These are phyloP conservation scores for Schizophyllum commune DNA, from an alignment of 1,284 basidiomycete genomes.

Conservation along the genomic window DNA sequence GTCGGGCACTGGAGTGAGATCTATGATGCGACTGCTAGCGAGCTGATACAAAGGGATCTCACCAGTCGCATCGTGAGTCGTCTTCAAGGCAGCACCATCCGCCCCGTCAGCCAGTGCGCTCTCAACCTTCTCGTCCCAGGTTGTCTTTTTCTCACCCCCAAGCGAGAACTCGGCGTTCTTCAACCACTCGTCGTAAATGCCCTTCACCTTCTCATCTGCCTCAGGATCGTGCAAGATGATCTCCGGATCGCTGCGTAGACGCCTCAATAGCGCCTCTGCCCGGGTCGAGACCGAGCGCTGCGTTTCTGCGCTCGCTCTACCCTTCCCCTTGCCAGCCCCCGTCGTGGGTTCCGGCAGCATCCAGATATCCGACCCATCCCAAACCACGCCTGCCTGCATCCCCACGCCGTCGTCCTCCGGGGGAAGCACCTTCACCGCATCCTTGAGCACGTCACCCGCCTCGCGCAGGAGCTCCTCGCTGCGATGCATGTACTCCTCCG, in stretches of 20 bases:
- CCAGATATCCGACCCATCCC: conserved; percentile 85
- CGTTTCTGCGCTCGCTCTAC: conserved; percentile 34
- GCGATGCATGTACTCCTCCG: conserved; percentile 78
- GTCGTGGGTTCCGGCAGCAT: conserved; percentile 42
- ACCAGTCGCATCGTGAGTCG: conserved; percentile 58
- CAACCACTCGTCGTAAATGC: conserved; percentile 59
- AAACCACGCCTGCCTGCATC: conserved; percentile 39
- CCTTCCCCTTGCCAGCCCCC: conserved; percentile 33
- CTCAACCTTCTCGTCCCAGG: conserved; percentile 48
- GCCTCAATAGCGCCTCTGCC: conserved; percentile 70
- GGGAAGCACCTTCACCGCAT: conserved; percentile 85
- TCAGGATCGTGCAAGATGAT: conserved; percentile 75
- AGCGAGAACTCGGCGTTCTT: conserved; percentile 40
- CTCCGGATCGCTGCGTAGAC: conserved; percentile 68
- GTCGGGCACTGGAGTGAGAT: conserved; percentile 52
- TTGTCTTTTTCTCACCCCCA: conserved; percentile 48
- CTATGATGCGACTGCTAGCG: conserved; percentile 4
- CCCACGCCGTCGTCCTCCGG: conserved; percentile 45
- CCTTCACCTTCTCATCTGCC: conserved; percentile 45
- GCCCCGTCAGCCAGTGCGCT: conserved; percentile 39
- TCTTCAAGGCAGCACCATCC: conserved; percentile 52
- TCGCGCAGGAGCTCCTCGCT: conserved; percentile 69
- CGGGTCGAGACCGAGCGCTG: conserved; percentile 58
- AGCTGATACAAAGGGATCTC: conserved; percentile 15
- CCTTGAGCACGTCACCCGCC: conserved; percentile 68